A percentile compares a stretch with the other conserved stretches of the same genome.
Evolutionary conservation across 225 moss, liverwort and hornwort species (phyloP).

Genomic region (Anthoceros angustus): DNA sequence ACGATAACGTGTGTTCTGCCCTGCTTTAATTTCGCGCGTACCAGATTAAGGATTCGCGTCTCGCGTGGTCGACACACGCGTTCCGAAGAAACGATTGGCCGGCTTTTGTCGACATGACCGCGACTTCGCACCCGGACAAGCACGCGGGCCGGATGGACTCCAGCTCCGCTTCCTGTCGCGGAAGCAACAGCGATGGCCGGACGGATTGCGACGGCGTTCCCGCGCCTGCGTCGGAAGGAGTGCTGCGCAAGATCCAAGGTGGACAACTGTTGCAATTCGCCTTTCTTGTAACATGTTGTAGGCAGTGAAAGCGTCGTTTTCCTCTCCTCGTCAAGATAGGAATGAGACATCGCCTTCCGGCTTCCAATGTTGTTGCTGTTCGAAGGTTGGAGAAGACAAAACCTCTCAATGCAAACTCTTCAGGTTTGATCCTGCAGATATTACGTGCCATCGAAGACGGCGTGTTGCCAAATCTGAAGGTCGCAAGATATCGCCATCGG

Average conservation of each 20-base stretch:
- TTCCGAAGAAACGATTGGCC: no score
- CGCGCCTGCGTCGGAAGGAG: background rate
- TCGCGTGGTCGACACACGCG: no score
- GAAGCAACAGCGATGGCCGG: background rate
- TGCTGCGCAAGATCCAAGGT: background rate
- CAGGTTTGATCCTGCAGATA: background rate
- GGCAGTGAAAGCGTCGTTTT: no score
- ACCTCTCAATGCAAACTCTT: background rate
- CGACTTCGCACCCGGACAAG: no score
- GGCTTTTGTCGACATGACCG: no score
- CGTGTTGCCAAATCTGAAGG: background rate
- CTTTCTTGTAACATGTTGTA: background rate
- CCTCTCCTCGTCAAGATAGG: no score
- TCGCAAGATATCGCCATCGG: background rate
- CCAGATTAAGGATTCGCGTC: no score
- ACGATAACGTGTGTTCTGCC: no score
- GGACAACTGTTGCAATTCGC: background rate
- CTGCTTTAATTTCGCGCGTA: no score
- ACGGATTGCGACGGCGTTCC: background rate
- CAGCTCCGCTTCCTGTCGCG: background rate
- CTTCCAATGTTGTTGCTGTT: no score
- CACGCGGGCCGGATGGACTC: background rate
- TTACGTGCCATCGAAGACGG: background rate
- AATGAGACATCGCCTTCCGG: no score
- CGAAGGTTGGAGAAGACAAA: no score